Evolutionary conservation across 257 asterid genomes (phyloP).

Genomic region (Nicotiana tabacum): DNA sequence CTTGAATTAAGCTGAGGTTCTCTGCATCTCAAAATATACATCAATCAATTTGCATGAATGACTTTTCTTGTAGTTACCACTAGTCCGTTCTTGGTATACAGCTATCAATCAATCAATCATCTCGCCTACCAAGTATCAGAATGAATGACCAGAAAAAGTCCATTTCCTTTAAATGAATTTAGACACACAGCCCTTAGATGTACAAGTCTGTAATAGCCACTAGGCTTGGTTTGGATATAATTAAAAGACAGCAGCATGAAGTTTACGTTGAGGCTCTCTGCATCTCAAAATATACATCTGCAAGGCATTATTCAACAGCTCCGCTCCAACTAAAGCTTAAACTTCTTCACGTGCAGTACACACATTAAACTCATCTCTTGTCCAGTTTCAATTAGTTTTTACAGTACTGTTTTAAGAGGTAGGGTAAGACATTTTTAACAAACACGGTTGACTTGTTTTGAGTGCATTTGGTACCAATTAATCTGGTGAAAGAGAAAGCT

Average conservation of each 20-base stretch:
- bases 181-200: background rate
- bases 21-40: background rate
- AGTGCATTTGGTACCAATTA: slow-evolving; percentile 1
- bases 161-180: background rate
- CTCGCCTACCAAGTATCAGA: too few relatives aligned
- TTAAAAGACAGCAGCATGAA: background rate
- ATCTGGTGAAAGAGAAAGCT: background rate
- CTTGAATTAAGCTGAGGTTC: background rate
- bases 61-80: too few relatives aligned
- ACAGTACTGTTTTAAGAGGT: background rate
- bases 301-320: background rate
- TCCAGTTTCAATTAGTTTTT: background rate
- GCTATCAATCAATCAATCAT: too few relatives aligned
- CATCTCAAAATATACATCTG: background rate
- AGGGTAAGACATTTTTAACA: background rate
- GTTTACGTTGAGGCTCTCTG: background rate
- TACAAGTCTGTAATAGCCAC: background rate
- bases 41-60: too few relatives aligned
- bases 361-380: background rate
- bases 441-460: background rate
- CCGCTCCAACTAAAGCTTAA: background rate
- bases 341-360: background rate
- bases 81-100: too few relatives aligned
- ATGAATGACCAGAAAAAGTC: background rate
- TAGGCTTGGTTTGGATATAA: background rate